Evolutionary conservation across 257 asterid genomes (phyloP), one percentile per base, ranked within the genome.

Genomic region (Ligustrum vulgare): DNA sequence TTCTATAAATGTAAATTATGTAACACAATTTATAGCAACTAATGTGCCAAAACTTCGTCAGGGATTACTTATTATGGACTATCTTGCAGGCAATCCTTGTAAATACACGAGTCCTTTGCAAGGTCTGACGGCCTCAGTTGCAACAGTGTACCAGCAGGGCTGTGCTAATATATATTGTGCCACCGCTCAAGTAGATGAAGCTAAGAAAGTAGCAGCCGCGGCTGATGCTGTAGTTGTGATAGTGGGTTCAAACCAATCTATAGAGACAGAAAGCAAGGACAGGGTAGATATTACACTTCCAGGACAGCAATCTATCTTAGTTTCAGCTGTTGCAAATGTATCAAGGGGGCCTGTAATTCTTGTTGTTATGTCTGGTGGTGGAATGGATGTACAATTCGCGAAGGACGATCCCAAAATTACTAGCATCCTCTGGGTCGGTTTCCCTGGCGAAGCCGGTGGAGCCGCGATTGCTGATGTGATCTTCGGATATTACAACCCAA

Each of bases 381-480:
- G 95, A 2, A 83, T 86, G 92, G 95, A 89, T 16, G 75, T 89
- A 4, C 82, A 86, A 67, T 89, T 87, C 39, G 92, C 95, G 0
- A 86, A 87, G 32, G 88, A 82, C 34, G 69, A 83, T 74, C 91
- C 89, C 2, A 87, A 87, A 77, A 65, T 89, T 3, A 82, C 87
- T 0, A 87, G 95, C 87, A 89, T 87, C 69, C 70, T 89, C 6
- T 89, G 95, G 95, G 89, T 82, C 56, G 95, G 95, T 10, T 89
- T 86, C 79, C 95, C 95, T 0, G 95, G 95, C 8, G 91, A 89
- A 83, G 90, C 89, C 2, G 92, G 92, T 43, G 95, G 92, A 35
- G 88, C 87, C 68, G 95, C 92, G 0, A 67, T 89, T 25, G 88
- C 92, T 0, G 92, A 89, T 80, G 85, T 89, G 1, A 76, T 89